phyloP scores from a whole-genome alignment of 176 grass and related monocot genomes.

The Aegilops longissima region DNA sequence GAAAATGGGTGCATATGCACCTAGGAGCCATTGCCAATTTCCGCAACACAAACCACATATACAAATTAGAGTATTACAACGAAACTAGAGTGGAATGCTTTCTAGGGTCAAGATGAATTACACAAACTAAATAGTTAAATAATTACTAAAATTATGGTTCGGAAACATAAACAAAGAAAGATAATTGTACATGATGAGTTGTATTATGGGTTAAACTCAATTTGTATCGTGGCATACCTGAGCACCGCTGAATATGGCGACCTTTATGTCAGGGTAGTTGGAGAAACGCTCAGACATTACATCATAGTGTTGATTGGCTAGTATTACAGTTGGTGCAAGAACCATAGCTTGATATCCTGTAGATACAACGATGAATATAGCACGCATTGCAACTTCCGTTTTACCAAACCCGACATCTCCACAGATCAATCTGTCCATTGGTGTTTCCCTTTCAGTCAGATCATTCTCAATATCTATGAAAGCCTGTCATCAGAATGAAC shows the following conservation, averaged over 20 bases:
- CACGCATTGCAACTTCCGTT: constrained; percentile 92
- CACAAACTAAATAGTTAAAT: background rate
- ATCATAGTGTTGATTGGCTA: constrained; percentile 91
- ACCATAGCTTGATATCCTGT: constrained; percentile 91
- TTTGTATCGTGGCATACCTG: constrained; percentile 56
- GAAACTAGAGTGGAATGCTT: background rate
- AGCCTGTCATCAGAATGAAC: constrained; percentile 53
- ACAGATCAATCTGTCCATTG: constrained; percentile 97
- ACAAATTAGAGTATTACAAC: constrained; percentile 2
- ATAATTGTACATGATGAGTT: background rate
- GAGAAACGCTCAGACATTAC: constrained; percentile 88
- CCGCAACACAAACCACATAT: background rate
- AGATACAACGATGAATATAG: constrained; percentile 84
- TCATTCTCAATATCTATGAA: constrained; percentile 97
- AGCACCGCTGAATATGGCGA: constrained; percentile 76
- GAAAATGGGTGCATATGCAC: too few relatives aligned
- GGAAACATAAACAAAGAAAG: background rate
- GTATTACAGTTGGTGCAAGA: constrained; percentile 86
- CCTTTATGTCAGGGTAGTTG: constrained; percentile 73
- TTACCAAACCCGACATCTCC: constrained; percentile 99
- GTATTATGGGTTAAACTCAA: background rate
- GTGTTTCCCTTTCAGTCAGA: constrained; percentile 90
- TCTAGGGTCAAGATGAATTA: constrained; percentile 8
- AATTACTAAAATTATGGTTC: background rate
- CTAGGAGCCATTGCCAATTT: too few relatives aligned